Evolutionary conservation across 2,329 filamentous ascomycete genomes (phyloP).

Genomic region (Mycosphaerella arachidis): DNA sequence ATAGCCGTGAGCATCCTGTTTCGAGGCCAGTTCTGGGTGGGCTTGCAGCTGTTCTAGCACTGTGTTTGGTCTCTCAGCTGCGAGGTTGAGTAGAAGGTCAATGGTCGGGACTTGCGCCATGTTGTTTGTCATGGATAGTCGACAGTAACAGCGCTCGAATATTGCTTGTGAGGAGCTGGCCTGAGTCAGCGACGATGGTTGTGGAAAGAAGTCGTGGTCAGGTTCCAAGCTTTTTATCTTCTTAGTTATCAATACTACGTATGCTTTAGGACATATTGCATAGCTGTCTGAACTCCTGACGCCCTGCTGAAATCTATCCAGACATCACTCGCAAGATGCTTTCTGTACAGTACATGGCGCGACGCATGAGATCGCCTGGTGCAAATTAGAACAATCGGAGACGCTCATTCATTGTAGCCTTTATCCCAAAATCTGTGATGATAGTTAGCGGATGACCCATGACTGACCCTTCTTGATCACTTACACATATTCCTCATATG

Average conservation of each 20-base stretch:
- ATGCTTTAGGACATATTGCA: not conserved
- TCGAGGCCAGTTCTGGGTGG: conserved; percentile 69
- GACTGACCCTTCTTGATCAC: conserved; percentile 1
- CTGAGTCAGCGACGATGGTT: not conserved
- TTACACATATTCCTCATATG: conserved; percentile 29
- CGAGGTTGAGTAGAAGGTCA: conserved; percentile 51
- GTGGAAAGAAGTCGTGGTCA: not conserved
- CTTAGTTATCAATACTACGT: not conserved
- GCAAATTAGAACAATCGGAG: not conserved
- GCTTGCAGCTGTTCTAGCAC: conserved; percentile 71
- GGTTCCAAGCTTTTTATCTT: not conserved
- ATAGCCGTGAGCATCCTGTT: conserved; percentile 88
- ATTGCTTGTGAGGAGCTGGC: too few species aligned
- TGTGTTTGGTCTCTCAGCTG: conserved; percentile 72
- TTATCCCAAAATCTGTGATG: conserved; percentile 6
- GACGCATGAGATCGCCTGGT: not conserved
- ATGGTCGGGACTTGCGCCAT: conserved; percentile 37
- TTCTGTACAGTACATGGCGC: not conserved
- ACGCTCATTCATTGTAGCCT: conserved; percentile 4
- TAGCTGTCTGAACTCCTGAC: not conserved
- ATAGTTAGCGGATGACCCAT: not conserved
- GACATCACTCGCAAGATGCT: not conserved
- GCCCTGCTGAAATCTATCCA: not conserved
- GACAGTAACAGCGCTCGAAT: too few species aligned
- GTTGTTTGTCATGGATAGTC: not conserved